Evolutionary conservation across 169 alveolate genomes (phyloP).

Genomic region (Theileria equi): DNA sequence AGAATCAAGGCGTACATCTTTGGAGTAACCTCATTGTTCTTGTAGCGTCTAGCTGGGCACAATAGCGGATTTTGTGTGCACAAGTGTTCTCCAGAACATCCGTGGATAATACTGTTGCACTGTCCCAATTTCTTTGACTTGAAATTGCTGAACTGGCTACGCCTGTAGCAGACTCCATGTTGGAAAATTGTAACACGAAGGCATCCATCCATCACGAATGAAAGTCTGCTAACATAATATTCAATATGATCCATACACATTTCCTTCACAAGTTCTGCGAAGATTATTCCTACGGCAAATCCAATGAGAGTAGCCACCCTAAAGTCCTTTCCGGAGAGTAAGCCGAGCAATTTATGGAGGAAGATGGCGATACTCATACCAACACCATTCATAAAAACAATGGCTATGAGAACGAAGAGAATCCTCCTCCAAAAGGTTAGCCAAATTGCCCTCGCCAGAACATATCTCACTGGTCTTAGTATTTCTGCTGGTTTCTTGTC

Average conservation of each 20-base stretch:
- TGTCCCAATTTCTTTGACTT: neutral
- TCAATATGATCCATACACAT: conserved; percentile 22
- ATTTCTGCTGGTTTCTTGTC: neutral
- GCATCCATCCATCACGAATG: conserved; percentile 18
- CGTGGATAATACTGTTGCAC: neutral
- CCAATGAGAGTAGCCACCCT: neutral
- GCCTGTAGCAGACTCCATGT: conserved; percentile 46
- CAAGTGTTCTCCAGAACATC: neutral
- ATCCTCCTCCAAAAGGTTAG: conserved; percentile 35
- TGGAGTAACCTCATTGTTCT: conserved; percentile 46
- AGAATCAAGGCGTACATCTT: conserved; percentile 33
- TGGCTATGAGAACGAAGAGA: conserved; percentile 11
- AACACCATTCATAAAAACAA: neutral
- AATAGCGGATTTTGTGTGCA: conserved; percentile 42
- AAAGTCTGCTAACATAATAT: conserved; percentile 24
- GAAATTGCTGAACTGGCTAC: neutral
- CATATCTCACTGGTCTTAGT: neutral
- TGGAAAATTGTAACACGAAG: conserved; percentile 53
- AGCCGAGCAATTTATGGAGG: neutral
- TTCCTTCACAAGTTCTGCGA: conserved; percentile 10
- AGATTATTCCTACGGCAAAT: neutral
- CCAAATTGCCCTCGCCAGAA: conserved; percentile 22
- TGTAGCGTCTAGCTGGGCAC: conserved; percentile 49
- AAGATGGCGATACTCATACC: conserved; percentile 30
- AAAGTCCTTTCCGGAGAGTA: neutral